Evolutionary conservation across 2,329 filamentous ascomycete species (phyloP), one percentile per base, ranked within the genome.

Genomic region (Aureobasidium pullulans): DNA sequence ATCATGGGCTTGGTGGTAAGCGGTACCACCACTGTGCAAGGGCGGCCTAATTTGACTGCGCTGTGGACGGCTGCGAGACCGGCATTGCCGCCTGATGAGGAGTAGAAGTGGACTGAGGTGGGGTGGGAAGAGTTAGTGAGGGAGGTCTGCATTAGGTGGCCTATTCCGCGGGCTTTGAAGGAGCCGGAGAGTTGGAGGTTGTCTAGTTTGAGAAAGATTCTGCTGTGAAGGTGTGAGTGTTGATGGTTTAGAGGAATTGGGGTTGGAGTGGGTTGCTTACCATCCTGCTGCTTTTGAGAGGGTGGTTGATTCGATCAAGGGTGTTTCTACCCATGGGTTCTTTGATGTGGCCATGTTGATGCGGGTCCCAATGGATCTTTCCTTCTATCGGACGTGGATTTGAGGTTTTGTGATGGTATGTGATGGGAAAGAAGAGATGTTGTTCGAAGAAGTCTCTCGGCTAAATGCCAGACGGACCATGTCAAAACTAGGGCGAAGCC

Each of bases 121-220:
- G 66, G 66, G 59, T 67, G 62, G 4, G 64, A 61, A 62, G 75
- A 66, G 59, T 73, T 71, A 16, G 76, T 68, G 46, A 77, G 74
- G 54, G 71, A 68, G 64, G 78, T 76, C 56, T 85, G 78, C 70
- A 90, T 85, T 69, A 88, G 81, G 71, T 88, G 83, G 52, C 89
- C 88, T 62, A 93, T 83, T 32, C 87, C 89, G 64, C 76, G 70
- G 62, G 88, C 92, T 73, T 95, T 63, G 83, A 95, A 96, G 40
- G 88, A 92, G 63, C 88, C 88, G 23, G 87, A 88, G 4, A 90
- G 90, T 69, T 96, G 90, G 58, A 91, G 82, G 70, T 88, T 89
- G 67, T 95, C 90, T 63, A 94, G 83, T 73, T 95, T 95, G 68
- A 95, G 84, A 72, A 88, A 89, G 72, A 95, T 84, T 75, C 88